A percentile compares a stretch with the other conserved stretches of the same genome.
phyloP scores from a whole-genome alignment of 345 rosid genomes.

The Rhizophora mangle region DNA sequence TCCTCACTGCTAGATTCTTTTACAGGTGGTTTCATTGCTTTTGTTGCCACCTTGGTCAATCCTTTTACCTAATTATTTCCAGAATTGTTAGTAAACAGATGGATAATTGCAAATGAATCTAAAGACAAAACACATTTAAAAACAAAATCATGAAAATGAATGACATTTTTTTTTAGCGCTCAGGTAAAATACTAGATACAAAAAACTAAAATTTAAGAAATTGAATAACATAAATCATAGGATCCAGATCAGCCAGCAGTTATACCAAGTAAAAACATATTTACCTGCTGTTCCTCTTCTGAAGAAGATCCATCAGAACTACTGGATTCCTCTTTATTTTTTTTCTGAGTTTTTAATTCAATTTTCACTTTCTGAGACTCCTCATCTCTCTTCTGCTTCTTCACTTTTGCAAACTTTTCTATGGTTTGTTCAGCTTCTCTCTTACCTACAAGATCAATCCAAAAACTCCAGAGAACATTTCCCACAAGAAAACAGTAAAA shows the following conservation, averaged over 20 bases:
- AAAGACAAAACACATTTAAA: background rate
- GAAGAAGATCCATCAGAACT: slow-evolving; percentile 41
- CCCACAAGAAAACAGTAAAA: too few relatives aligned
- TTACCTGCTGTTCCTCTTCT: slow-evolving; percentile 63
- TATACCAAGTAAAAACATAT: background rate
- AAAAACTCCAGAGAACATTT: background rate
- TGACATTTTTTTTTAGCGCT: too few relatives aligned
- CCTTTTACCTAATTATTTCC: slow-evolving; percentile 17
- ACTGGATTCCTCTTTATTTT: slow-evolving; percentile 50
- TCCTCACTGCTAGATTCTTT: slow-evolving; percentile 35
- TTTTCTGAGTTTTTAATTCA: slow-evolving; percentile 44
- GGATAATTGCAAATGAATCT: background rate
- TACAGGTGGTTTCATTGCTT: slow-evolving; percentile 28
- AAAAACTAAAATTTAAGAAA: background rate
- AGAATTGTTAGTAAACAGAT: background rate
- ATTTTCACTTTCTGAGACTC: slow-evolving; percentile 42
- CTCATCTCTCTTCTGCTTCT: slow-evolving; percentile 67
- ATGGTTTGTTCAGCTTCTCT: slow-evolving; percentile 59
- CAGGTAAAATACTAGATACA: background rate
- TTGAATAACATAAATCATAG: background rate
- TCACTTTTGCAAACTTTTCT: slow-evolving; percentile 46
- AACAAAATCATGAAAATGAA: too few relatives aligned
- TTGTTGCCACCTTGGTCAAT: slow-evolving; percentile 11
- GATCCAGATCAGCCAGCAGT: background rate
- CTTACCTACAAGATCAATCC: slow-evolving; percentile 42